Conservation (phyloP, 352 stramenopile genomes). For the Elongisporangium senticosum region DNA sequence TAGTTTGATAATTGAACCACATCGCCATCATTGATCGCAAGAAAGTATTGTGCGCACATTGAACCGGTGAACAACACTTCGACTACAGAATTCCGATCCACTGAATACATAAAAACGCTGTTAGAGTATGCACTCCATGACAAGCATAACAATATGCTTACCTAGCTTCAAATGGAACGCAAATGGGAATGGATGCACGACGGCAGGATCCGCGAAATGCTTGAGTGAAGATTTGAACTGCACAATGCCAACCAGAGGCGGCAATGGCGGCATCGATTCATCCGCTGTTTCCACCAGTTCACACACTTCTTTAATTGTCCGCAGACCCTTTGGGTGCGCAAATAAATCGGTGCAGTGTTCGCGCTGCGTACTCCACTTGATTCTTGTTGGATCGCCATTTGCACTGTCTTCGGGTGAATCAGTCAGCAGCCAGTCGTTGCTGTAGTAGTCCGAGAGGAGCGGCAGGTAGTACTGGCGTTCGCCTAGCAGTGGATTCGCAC, state of each 20-base stretch:
- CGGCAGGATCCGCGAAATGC: constrained; percentile 33
- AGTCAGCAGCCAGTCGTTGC: constrained; percentile 31
- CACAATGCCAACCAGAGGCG: constrained; percentile 45
- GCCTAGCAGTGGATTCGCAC: constrained; percentile 23
- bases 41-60: constrained; percentile 54
- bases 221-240: constrained; percentile 51
- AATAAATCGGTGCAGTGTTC: constrained; percentile 22
- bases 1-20: constrained; percentile 51
- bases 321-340: constrained; percentile 14
- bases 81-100: constrained; percentile 29
- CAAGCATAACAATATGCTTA: constrained; percentile 10
- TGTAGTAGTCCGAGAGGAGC: constrained; percentile 44
- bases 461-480: constrained; percentile 53
- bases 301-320: constrained; percentile 16
- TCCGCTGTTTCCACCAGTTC: constrained; percentile 9
- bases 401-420: constrained; percentile 18
- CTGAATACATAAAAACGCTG: constrained; percentile 14
- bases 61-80: constrained; percentile 68
- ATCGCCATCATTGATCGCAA: constrained; percentile 51
- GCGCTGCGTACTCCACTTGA: not conserved
- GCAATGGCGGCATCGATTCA: not conserved
- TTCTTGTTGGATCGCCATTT: constrained; percentile 3
- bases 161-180: constrained; percentile 57
- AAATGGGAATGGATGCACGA: constrained; percentile 55
- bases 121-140: not conserved